Base-by-base conservation (phyloP, 441 rosid species). In the Pelargonium citronellum region DNA sequence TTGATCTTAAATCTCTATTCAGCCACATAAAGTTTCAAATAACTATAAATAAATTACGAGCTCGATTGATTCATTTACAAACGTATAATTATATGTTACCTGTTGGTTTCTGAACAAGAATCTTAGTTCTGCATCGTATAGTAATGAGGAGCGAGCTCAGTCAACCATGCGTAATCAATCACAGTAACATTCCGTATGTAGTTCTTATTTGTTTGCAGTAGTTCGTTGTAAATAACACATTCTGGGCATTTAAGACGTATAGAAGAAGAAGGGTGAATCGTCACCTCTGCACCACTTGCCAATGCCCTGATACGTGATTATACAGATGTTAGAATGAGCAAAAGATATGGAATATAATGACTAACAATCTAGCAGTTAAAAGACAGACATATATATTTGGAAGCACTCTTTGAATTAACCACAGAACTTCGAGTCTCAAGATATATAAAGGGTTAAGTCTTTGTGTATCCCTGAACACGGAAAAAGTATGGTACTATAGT, bases 101-200 rank as follows among this genome's bases (percentile, higher is more conserved):
- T 57, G 73, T 58, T 61, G 55, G 70, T 55, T 61, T 71, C 44
- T 4, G 2, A 66, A 57, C 68, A 53, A 70, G 63, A 72, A 73
- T 11, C 65, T 82, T 66, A 87, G 66, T 77, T 83, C 70, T 79
- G 82, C 73, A 79, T 78, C 63, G 83, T 75, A 78, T 86, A 94
- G 74, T 80, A 90, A 73, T 91, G 97, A 62, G 96, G 90, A 75
- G 96, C 99, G 77, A 94, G 73, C 79, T 94, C 99, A 17, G 90
- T 78, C 73, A 91, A 74, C 97, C 99, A 94, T 68, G 85, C 74
- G 77, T 85, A 88, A 79, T 94, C 98, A 16, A 91, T 84, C 75
- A 78, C 85, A 64, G 94, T 85, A 66, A 90, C 68, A 46, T 84
- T 91, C 73, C 92, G 94, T 76, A 94, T 85, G 78, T 90, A 91